These are phyloP conservation scores for Gryganskiella cystojenkinii DNA, from an alignment of 192 early-diverging fungal species.

Conservation along the genomic window DNA sequence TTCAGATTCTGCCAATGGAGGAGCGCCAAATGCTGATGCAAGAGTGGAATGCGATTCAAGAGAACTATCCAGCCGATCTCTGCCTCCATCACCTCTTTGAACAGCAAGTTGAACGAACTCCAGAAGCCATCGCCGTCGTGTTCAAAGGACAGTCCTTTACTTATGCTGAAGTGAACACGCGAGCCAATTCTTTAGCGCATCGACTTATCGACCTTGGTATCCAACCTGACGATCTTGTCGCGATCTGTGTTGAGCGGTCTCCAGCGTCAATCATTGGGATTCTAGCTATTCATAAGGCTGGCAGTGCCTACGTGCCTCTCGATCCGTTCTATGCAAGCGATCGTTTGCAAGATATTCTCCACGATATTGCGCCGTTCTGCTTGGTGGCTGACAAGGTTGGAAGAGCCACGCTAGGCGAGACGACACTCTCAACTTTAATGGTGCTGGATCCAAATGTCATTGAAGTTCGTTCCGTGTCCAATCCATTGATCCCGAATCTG, in stretches of 20 bases:
- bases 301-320: constrained; percentile 51
- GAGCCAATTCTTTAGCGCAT: constrained; percentile 3
- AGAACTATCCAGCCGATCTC: neutral
- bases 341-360: constrained; percentile 28
- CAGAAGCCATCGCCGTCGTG: constrained; percentile 7
- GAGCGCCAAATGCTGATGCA: neutral
- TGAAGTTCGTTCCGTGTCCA: neutral
- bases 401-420: neutral
- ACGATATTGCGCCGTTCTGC: constrained; percentile 6
- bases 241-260: constrained; percentile 7
- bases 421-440: neutral
- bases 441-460: constrained; percentile 7
- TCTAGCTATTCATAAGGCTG: constrained; percentile 41
- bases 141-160: constrained; percentile 2
- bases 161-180: constrained; percentile 9
- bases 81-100: constrained; percentile 9
- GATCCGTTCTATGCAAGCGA: constrained; percentile 42
- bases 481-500: neutral
- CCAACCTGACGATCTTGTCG: neutral
- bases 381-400: constrained; percentile 2
- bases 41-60: neutral
- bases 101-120: neutral
- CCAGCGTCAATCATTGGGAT: constrained; percentile 16
- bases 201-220: constrained; percentile 3
- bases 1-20: neutral